Evolutionary conservation across 768 basidiomycete genomes (phyloP).

Genomic region (Hygrophorus russula): DNA sequence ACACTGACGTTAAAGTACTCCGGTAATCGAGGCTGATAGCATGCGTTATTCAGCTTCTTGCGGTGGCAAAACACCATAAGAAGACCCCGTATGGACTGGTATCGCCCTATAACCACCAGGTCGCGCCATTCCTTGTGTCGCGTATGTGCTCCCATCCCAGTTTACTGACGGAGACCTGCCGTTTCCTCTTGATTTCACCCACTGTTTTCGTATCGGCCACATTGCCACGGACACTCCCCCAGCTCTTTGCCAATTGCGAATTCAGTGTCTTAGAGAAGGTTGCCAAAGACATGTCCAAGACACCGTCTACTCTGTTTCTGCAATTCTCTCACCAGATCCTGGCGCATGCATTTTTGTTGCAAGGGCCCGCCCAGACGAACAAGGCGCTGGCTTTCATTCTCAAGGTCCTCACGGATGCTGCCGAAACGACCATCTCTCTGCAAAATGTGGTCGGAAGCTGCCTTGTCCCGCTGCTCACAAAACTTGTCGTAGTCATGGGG

Average conservation of each 20-base stretch:
- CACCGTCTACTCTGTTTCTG: constrained; percentile 39
- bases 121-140: constrained; percentile 55
- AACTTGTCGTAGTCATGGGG: constrained; percentile 70
- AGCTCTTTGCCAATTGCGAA: constrained; percentile 54
- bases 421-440: constrained; percentile 27
- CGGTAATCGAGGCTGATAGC: constrained; percentile 5
- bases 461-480: constrained; percentile 57
- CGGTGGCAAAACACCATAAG: constrained; percentile 43
- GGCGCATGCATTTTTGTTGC: constrained; percentile 54
- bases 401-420: constrained; percentile 39
- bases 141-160: constrained; percentile 47
- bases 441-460: constrained; percentile 53
- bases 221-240: constrained; percentile 54
- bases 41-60: constrained; percentile 35
- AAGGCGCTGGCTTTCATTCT: constrained; percentile 53
- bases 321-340: constrained; percentile 51
- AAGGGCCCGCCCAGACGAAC: constrained; percentile 40
- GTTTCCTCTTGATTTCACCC: constrained; percentile 48
- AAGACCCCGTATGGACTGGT: constrained; percentile 58
- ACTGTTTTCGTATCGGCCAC: constrained; percentile 55
- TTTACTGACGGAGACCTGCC: constrained; percentile 53
- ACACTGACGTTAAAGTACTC: constrained; percentile 9
- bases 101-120: constrained; percentile 54
- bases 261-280: constrained; percentile 48
- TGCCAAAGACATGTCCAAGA: constrained; percentile 35